Evolutionary conservation across 192 early-diverging fungal genomes (phyloP).

Genomic region (Linnemannia hyalina): DNA sequence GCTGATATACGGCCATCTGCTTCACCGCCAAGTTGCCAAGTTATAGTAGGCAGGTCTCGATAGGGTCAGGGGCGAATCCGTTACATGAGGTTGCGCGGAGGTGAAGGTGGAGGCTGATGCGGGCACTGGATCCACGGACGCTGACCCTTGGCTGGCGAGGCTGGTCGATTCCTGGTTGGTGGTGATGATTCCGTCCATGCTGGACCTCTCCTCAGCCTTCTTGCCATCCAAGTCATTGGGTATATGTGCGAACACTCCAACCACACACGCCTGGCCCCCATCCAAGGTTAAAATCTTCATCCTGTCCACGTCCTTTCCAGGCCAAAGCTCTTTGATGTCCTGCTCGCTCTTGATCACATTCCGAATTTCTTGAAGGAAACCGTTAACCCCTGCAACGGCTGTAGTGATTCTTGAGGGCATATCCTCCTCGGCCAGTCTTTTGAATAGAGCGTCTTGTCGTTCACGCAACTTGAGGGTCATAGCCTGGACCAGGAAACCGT

Average conservation of each 20-base stretch:
- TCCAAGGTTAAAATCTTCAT: slow-evolving; percentile 27
- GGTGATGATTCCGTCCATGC: neutral
- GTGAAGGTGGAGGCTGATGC: no score
- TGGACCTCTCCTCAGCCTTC: neutral
- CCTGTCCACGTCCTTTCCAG: neutral
- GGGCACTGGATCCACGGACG: no score
- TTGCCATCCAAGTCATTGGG: slow-evolving; percentile 1
- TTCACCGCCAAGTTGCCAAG: slow-evolving; percentile 7
- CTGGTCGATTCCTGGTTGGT: neutral
- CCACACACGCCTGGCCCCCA: slow-evolving; percentile 22
- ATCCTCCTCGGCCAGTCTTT: slow-evolving; percentile 3
- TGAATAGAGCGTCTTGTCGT: neutral
- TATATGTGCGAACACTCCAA: slow-evolving; percentile 17
- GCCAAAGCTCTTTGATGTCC: slow-evolving; percentile 11
- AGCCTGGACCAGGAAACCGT: slow-evolving; percentile 3
- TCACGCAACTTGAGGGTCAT: slow-evolving; percentile 16
- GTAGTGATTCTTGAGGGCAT: slow-evolving; percentile 16
- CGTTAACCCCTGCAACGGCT: no score
- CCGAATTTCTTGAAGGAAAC: slow-evolving; percentile 10
- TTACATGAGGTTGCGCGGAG: no score
- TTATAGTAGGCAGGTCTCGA: neutral
- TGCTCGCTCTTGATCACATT: slow-evolving; percentile 18
- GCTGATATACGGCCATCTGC: neutral
- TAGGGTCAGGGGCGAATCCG: no score
- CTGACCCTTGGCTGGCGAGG: no score